phyloP scores from a whole-genome alignment of 208 protist species.

The Leishmania tropica region DNA sequence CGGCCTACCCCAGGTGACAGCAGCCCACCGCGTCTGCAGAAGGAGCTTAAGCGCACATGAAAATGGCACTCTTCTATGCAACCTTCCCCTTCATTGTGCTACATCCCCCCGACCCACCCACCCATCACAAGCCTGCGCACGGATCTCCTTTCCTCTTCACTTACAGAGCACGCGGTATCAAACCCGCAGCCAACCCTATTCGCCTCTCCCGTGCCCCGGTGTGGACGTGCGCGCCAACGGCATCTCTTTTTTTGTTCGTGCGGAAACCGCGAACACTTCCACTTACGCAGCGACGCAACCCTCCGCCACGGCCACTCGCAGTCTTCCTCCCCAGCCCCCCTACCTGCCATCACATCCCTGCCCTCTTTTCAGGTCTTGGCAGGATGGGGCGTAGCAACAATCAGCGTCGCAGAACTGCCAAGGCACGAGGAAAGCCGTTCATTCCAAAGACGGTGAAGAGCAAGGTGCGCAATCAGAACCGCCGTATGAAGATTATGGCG shows the following conservation, averaged over 20 bases:
- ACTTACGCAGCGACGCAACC: background rate
- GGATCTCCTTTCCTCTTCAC: background rate
- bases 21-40: background rate
- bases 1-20: background rate
- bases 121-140: background rate
- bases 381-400: conserved; percentile 90
- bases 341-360: background rate
- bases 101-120: background rate
- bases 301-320: background rate
- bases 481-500: conserved; percentile 56
- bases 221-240: background rate
- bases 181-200: background rate
- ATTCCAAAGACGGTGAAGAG: conserved; percentile 86
- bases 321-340: background rate
- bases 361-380: background rate
- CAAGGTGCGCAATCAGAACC: conserved; percentile 70
- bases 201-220: background rate
- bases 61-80: background rate
- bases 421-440: conserved; percentile 60
- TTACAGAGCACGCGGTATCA: background rate
- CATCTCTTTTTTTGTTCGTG: background rate
- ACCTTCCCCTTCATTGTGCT: background rate
- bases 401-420: conserved; percentile 68
- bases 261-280: background rate
- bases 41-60: background rate